Conservation (phyloP, 345 rosid genomes). For the Carallia brachiata region DNA sequence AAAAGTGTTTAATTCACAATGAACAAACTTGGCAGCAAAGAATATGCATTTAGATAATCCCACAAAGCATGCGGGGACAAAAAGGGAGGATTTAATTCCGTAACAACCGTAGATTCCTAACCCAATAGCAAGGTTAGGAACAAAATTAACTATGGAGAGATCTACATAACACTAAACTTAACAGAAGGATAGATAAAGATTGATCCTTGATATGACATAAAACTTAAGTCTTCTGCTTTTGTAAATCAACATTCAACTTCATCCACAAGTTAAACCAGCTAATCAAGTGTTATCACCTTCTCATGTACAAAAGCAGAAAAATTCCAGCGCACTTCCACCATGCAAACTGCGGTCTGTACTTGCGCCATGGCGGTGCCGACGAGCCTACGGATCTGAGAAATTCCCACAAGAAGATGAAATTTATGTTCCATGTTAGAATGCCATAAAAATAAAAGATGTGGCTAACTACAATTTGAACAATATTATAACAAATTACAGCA, state of each 20-base stretch:
- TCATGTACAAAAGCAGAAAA: constrained; percentile 43
- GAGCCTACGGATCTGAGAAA: constrained; percentile 43
- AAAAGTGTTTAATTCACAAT: too few species aligned
- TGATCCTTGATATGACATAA: neutral
- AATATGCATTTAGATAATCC: neutral
- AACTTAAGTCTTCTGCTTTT: neutral
- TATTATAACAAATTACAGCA: too few species aligned
- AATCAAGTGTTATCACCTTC: constrained; percentile 29
- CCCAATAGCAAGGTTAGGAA: constrained; percentile 32
- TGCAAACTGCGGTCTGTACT: constrained; percentile 23
- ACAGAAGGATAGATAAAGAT: neutral
- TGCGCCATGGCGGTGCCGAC: constrained; percentile 30
- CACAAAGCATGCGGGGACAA: neutral
- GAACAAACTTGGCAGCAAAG: too few species aligned
- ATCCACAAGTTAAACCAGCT: neutral
- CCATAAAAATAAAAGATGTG: neutral
- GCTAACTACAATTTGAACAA: neutral
- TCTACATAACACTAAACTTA: constrained; percentile 7
- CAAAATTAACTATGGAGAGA: constrained; percentile 1
- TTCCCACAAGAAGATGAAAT: neutral
- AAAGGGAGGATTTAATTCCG: constrained; percentile 10
- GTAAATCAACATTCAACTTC: constrained; percentile 19
- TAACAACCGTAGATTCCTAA: constrained; percentile 27
- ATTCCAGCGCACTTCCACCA: constrained; percentile 40
- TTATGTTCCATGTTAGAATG: too few species aligned